Evolutionary conservation across 2,329 filamentous ascomycete species (phyloP).

Genomic region (Penicillium italicum): DNA sequence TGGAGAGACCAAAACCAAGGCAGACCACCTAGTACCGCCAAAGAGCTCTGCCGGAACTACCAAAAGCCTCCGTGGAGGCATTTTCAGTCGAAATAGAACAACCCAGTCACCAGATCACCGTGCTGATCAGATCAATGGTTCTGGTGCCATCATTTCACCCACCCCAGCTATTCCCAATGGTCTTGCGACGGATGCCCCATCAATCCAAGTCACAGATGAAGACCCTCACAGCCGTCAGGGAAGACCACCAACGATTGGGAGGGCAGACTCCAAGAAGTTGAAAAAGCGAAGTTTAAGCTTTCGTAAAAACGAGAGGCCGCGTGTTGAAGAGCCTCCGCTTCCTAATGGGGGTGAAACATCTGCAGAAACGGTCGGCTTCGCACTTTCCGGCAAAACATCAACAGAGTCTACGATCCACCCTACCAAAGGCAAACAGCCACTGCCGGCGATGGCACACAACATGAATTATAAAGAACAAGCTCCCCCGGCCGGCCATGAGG

Average conservation of each 20-base stretch:
- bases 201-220: conserved; percentile 74
- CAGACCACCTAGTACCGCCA: conserved; percentile 53
- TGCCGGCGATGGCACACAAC: conserved; percentile 39
- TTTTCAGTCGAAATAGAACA: conserved; percentile 65
- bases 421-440: conserved; percentile 30
- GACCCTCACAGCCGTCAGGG: conserved; percentile 34
- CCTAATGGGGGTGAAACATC: conserved; percentile 23
- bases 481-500: conserved; percentile 34
- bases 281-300: conserved; percentile 35
- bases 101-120: conserved; percentile 45
- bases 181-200: conserved; percentile 51
- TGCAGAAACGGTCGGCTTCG: conserved; percentile 28
- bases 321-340: conserved; percentile 21
- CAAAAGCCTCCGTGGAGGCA: conserved; percentile 67
- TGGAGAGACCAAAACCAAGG: conserved; percentile 28
- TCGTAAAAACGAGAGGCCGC: conserved; percentile 24
- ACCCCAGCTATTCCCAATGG: conserved; percentile 25
- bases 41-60: conserved; percentile 69
- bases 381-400: conserved; percentile 26
- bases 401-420: conserved; percentile 19
- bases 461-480: conserved; percentile 35
- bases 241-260: conserved; percentile 25
- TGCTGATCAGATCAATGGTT: conserved; percentile 39
- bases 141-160: conserved; percentile 17
- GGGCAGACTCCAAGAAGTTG: conserved; percentile 34